Evolutionary conservation across 306 rosid species (phyloP).

Genomic region (Potentilla sterilis): DNA sequence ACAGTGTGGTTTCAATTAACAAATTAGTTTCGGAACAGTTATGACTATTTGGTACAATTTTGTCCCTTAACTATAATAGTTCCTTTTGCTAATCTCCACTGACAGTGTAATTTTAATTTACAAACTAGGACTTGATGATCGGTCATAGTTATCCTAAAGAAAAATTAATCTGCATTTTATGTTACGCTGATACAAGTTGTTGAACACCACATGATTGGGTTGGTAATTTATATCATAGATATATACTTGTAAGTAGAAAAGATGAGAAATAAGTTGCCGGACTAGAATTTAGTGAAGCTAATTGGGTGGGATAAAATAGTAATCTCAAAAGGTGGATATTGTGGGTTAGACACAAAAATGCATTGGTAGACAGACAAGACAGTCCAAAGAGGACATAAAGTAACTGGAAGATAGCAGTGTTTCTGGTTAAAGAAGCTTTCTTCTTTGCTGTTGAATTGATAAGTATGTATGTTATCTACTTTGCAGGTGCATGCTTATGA

Average conservation of each 20-base stretch:
- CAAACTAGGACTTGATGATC: neutral
- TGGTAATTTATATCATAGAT: too few relatives aligned
- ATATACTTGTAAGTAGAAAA: neutral
- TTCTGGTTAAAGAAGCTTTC: neutral
- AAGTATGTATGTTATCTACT: neutral
- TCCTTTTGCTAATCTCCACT: neutral
- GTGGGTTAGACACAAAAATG: neutral
- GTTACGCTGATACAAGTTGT: neutral
- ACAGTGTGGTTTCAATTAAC: neutral
- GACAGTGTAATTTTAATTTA: too few relatives aligned
- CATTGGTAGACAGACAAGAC: neutral
- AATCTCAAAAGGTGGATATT: neutral
- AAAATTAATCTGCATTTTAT: neutral
- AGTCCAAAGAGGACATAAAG: neutral
- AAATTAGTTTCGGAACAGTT: neutral
- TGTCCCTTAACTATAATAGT: neutral
- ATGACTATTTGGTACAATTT: neutral
- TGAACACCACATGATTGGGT: neutral
- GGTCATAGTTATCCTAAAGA: neutral
- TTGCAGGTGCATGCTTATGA: conserved; percentile 91
- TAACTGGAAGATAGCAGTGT: neutral
- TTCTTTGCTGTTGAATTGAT: neutral
- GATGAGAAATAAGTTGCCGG: neutral
- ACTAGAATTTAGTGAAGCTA: neutral
- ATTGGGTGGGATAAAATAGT: neutral